Base-by-base conservation (phyloP, 2,329 filamentous ascomycete genomes). In the Hortaea werneckii region DNA sequence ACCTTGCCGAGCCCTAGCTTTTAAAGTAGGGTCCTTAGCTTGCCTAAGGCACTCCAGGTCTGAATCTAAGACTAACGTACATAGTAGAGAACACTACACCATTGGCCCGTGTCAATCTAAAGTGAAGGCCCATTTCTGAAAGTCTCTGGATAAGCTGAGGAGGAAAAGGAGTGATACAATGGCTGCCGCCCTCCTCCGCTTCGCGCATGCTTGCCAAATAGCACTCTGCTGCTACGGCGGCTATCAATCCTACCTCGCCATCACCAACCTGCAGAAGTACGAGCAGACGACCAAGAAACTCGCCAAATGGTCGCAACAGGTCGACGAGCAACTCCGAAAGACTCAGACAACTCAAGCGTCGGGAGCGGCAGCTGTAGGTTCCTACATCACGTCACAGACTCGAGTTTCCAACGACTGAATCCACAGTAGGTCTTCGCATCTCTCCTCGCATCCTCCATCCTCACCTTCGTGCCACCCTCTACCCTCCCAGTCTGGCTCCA, bases 331-430 rank as follows among this genome's bases (percentile, higher is more conserved):
- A 52, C 57, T 73, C 20, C 58, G 65, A 53, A 66, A 66, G 54
- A 74, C 71, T 3, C 61, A 69, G 43, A 65, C 61, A 0, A 75
- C 70, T 0, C 69, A 72, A 48, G 62, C 63, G 1, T 61, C 63
- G 37, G 67, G 64, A 8, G 65, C 66, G 26, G 35, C 67, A 10
- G 59, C 68, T 9, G 65, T 72, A 52, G 37, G 56, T 51, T 7
- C 6, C 20, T 20, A 20, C 20, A 20, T 20, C 20, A 20, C 20
- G 20, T 20, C 20, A 2, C 20, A 20, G 20, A 20, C 20, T 20
- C 20, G 20, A 20, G 20, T 20, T 20, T 20, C 20, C 20, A 20
- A 20, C 20, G 20, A 20, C 20, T 20, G 20, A 20, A 32, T 32
- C 11, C 27, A 28, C 8, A 1, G 7, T 37, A 63, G 60, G 54